phyloP scores from a whole-genome alignment of 2,329 filamentous ascomycete genomes.

The Colletotrichum chrysophilum region DNA sequence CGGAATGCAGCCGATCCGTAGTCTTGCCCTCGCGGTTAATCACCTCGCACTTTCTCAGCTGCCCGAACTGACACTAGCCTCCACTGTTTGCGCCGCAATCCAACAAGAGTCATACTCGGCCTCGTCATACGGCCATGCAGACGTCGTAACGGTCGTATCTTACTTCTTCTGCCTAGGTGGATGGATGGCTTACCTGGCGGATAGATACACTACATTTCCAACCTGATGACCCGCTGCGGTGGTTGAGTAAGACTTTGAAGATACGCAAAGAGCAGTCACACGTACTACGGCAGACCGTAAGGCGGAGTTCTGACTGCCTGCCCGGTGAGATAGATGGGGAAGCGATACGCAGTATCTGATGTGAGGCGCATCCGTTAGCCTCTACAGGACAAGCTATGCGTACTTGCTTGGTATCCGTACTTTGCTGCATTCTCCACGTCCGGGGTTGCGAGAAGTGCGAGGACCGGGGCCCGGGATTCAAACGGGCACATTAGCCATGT shows the following conservation, averaged over 20 bases:
- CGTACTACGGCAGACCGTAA: not conserved
- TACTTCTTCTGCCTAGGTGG: not conserved
- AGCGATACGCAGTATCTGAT: not conserved
- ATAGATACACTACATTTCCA: not conserved
- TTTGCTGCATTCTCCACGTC: not conserved
- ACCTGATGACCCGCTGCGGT: not conserved
- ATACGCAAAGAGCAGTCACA: not conserved
- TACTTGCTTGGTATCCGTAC: not conserved
- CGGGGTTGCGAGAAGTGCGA: not conserved
- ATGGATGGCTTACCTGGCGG: not conserved
- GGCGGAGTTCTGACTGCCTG: not conserved
- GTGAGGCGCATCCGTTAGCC: not conserved
- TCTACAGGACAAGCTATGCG: not conserved
- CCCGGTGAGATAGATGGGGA: not conserved
- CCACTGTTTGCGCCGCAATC: not conserved
- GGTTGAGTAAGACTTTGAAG: not conserved
- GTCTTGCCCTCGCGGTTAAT: not conserved
- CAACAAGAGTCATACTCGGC: not conserved
- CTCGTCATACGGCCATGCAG: not conserved
- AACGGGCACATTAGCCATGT: not conserved
- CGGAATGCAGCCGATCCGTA: not conserved
- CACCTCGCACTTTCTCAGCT: slow-evolving; percentile 4
- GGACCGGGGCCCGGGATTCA: not conserved
- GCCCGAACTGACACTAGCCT: slow-evolving; percentile 7
- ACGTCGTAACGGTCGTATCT: not conserved